Conservation (phyloP, 768 basidiomycete genomes). For the Cyathus striatus region DNA sequence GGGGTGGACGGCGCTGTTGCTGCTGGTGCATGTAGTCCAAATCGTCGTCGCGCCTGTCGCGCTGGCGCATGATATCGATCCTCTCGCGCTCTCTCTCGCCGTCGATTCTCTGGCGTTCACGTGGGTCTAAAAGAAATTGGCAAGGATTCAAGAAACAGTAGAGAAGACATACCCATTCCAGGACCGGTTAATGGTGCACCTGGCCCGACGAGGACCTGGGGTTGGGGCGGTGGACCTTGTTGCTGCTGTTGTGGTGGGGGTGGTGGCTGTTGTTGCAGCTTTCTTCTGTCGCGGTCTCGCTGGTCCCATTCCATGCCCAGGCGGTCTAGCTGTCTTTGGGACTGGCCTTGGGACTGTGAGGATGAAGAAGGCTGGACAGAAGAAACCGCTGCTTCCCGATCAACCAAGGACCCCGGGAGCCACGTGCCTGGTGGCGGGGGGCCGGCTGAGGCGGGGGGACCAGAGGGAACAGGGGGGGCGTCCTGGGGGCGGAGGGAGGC, state of each 20-base stretch:
- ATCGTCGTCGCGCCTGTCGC: neutral
- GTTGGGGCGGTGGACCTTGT: neutral
- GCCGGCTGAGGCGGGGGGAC: too few relatives aligned
- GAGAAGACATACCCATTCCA: neutral
- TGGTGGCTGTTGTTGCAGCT: too few relatives aligned
- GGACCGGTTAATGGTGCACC: neutral
- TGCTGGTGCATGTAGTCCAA: neutral
- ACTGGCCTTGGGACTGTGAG: neutral
- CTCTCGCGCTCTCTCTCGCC: neutral
- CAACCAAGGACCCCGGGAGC: neutral
- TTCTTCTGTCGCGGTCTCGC: neutral
- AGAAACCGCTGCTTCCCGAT: too few relatives aligned
- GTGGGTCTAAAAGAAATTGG: too few relatives aligned
- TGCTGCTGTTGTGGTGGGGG: too few relatives aligned
- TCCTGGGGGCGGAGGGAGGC: neutral
- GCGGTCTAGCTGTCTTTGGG: neutral
- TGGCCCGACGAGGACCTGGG: neutral
- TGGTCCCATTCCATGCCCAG: neutral
- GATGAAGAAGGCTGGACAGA: too few relatives aligned
- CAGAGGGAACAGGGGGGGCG: neutral
- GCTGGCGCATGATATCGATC: neutral
- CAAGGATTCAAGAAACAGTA: neutral
- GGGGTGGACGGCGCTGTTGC: neutral
- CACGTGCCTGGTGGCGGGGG: neutral
- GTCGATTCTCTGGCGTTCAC: too few relatives aligned